phyloP scores from a whole-genome alignment of 78 protist genomes.

The Pigoraptor vietnamica region DNA sequence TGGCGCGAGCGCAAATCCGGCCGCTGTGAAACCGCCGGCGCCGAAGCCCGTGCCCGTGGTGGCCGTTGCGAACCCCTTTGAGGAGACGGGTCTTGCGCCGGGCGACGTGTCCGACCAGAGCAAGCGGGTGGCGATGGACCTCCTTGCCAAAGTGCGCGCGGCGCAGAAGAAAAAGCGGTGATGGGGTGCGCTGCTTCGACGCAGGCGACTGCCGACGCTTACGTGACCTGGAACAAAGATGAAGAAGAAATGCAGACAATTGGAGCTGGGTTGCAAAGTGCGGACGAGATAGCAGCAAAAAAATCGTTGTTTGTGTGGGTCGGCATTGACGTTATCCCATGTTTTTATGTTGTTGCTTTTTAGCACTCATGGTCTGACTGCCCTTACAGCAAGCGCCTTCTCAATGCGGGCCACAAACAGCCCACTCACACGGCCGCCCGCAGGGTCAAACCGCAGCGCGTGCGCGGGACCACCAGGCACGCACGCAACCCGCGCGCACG shows the following conservation, averaged over 20 bases:
- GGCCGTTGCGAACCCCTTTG: not conserved
- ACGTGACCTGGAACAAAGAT: no score
- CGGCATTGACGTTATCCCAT: no score
- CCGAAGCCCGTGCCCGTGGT: no score
- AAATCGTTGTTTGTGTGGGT: no score
- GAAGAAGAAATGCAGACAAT: no score
- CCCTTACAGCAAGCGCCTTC: no score
- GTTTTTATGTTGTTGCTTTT: no score
- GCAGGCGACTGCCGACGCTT: no score
- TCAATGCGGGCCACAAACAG: not conserved
- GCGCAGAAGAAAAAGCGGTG: not conserved
- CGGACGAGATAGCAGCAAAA: no score
- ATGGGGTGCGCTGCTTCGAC: not conserved
- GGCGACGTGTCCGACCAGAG: not conserved
- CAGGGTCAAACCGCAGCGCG: constrained; percentile 3
- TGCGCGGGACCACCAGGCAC: not conserved
- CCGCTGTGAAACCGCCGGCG: not conserved
- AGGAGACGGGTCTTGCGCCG: not conserved
- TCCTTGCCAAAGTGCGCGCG: not conserved
- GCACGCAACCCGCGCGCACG: not conserved
- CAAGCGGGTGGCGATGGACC: not conserved
- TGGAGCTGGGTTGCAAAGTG: no score
- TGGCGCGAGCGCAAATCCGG: no score
- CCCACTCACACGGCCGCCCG: not conserved
- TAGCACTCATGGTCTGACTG: no score